Conservation (phyloP, 768 basidiomycete genomes). For the Suillus fuscotomentosus region DNA sequence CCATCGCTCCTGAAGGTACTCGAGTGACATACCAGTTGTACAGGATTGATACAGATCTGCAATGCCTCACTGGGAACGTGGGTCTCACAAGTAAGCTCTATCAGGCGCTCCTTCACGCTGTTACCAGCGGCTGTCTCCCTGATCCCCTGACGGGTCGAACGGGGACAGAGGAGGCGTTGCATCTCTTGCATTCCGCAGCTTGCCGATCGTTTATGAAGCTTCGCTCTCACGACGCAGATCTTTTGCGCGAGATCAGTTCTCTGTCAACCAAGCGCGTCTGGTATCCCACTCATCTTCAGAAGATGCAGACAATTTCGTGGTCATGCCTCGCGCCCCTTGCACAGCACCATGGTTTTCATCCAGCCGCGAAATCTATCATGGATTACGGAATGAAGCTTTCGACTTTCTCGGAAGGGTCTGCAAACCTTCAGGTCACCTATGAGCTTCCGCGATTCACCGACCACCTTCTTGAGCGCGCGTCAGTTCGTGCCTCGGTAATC, state of each 20-base stretch:
- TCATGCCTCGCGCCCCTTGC: neutral
- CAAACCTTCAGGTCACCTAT: neutral
- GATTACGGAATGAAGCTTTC: neutral
- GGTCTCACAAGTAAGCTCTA: constrained; percentile 33
- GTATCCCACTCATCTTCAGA: constrained; percentile 35
- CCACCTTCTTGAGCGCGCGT: neutral
- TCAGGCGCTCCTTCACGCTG: constrained; percentile 43
- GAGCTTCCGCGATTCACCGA: neutral
- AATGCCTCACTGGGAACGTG: constrained; percentile 25
- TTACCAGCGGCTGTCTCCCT: constrained; percentile 37
- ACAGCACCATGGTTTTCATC: neutral
- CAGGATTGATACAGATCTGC: constrained; percentile 19
- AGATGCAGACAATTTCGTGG: constrained; percentile 37
- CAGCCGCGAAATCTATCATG: neutral
- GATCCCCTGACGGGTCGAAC: constrained; percentile 45
- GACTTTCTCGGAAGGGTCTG: neutral
- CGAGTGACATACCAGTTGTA: constrained; percentile 28
- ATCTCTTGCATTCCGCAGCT: constrained; percentile 35
- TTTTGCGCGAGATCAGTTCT: constrained; percentile 32
- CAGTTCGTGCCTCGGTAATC: constrained; percentile 1
- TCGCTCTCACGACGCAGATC: constrained; percentile 21
- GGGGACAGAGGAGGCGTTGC: constrained; percentile 44
- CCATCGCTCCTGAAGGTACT: constrained; percentile 5
- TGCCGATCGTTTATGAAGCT: constrained; percentile 41
- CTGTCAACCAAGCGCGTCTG: constrained; percentile 36